phyloP scores from a whole-genome alignment of 805 yeast genomes.

The Citeromyces matritensis region DNA sequence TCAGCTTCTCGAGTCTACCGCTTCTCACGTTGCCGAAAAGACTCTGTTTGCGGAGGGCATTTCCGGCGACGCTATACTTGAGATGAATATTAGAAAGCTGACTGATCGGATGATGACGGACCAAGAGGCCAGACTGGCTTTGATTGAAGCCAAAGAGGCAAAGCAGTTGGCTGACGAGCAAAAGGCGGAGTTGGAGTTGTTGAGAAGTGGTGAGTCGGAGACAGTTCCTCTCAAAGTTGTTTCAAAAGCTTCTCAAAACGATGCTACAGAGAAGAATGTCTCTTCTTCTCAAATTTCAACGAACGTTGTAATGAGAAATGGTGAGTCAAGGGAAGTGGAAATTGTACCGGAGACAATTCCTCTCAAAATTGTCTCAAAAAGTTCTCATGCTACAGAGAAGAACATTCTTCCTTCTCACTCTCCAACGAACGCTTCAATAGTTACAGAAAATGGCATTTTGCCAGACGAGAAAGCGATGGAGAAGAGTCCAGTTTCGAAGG shows the following conservation, averaged over 20 bases:
- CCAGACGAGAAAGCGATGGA: too few relatives aligned
- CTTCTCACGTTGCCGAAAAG: slow-evolving; percentile 6
- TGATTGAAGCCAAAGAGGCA: slow-evolving; percentile 33
- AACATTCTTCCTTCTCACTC: not conserved
- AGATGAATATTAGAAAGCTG: slow-evolving; percentile 49
- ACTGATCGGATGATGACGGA: slow-evolving; percentile 57
- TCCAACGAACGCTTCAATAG: too few relatives aligned
- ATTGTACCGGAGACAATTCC: slow-evolving; percentile 6
- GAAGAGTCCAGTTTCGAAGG: too few relatives aligned
- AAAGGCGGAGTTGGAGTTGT: slow-evolving; percentile 11
- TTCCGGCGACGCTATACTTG: slow-evolving; percentile 32
- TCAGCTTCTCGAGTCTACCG: too few relatives aligned
- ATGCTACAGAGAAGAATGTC: not conserved
- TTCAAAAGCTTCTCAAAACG: too few relatives aligned
- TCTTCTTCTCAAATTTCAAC: not conserved
- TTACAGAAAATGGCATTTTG: too few relatives aligned
- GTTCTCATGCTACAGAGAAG: not conserved
- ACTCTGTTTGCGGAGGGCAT: too few relatives aligned
- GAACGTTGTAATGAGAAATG: not conserved
- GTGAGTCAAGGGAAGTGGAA: not conserved
- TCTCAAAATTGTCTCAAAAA: slow-evolving; percentile 1
- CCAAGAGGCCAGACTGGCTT: slow-evolving; percentile 60
- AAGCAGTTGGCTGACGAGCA: slow-evolving; percentile 11
- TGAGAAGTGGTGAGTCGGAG: slow-evolving; percentile 7
- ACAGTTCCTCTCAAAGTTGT: slow-evolving; percentile 5